Evolutionary conservation across 306 rosid genomes (phyloP).

Genomic region (Argentina anserina): DNA sequence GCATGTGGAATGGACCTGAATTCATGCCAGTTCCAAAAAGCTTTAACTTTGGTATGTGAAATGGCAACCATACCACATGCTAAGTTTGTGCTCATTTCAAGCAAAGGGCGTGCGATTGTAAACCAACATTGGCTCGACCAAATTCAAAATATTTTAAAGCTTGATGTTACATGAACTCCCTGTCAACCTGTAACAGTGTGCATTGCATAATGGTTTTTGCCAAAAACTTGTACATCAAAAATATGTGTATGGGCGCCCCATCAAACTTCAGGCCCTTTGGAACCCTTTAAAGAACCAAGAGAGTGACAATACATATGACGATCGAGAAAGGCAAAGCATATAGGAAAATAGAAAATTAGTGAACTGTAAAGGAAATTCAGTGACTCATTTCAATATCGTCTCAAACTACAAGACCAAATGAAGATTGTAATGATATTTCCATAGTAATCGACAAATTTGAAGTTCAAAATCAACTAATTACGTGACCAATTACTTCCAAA

Average conservation of each 20-base stretch:
- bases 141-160: background rate
- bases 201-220: no score
- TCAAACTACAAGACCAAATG: background rate
- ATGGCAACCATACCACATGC: conserved; percentile 10
- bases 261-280: background rate
- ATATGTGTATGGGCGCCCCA: no score
- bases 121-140: background rate
- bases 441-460: background rate
- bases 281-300: background rate
- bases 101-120: background rate
- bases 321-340: background rate
- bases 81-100: background rate
- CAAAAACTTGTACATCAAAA: no score
- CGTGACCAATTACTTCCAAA: background rate
- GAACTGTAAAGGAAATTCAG: background rate
- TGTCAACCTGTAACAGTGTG: background rate
- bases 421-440: background rate
- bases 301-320: background rate
- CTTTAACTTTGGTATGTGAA: background rate
- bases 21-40: conserved; percentile 1
- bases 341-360: background rate
- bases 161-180: background rate
- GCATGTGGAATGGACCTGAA: conserved; percentile 18
- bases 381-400: background rate
- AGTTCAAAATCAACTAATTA: background rate